These are phyloP conservation scores for Colletotrichum plurivorum DNA, from an alignment of 2,329 filamentous ascomycete genomes.

Conservation along the genomic window DNA sequence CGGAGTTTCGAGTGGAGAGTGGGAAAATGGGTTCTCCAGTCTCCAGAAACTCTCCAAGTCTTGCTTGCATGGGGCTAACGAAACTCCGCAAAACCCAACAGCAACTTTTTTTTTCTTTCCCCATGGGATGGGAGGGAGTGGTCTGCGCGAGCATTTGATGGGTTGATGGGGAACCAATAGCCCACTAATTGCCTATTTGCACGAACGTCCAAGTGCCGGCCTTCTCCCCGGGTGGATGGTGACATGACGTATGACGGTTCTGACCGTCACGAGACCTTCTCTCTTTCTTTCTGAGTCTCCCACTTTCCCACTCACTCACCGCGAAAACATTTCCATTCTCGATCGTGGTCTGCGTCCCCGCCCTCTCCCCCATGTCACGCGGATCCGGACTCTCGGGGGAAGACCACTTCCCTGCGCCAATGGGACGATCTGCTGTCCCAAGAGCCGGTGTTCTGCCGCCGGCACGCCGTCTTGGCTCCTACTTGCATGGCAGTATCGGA, in stretches of 20 bases:
- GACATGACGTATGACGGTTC: constrained; percentile 23
- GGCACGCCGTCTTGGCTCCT: constrained; percentile 12
- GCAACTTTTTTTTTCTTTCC: constrained; percentile 8
- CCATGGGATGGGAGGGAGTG: constrained; percentile 17
- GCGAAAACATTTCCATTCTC: constrained; percentile 6
- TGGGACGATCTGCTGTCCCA: constrained; percentile 9
- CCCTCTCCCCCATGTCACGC: neutral
- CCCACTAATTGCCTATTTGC: constrained; percentile 7
- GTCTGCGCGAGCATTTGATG: neutral
- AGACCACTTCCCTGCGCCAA: constrained; percentile 1
- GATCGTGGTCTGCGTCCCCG: neutral
- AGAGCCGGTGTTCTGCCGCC: constrained; percentile 30
- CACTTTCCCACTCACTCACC: constrained; percentile 4
- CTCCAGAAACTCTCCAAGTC: constrained; percentile 6
- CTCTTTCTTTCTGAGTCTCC: too few species aligned
- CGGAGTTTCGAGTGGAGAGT: neutral
- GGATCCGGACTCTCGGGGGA: neutral
- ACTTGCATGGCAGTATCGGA: neutral
- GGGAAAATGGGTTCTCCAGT: constrained; percentile 7
- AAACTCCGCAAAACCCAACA: constrained; percentile 26
- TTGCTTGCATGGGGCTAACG: constrained; percentile 3
- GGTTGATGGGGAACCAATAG: constrained; percentile 15
- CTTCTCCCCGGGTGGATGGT: constrained; percentile 13
- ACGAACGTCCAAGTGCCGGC: constrained; percentile 1
- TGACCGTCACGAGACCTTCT: constrained; percentile 25